Conservation (phyloP, 805 yeast species). For the Candida bentonensis region DNA sequence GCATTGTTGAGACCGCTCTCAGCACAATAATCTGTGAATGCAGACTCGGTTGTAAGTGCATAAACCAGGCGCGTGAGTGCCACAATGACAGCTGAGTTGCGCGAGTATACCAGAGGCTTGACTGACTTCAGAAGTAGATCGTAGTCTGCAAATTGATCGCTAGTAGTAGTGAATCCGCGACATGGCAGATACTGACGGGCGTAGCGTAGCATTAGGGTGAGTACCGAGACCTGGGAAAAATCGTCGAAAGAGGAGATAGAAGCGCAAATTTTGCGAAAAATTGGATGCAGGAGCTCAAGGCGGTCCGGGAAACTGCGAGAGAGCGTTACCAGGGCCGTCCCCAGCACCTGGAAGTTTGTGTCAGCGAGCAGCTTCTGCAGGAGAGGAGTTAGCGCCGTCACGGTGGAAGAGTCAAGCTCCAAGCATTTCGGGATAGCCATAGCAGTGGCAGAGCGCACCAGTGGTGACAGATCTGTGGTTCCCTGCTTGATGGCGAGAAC, state of each 20-base stretch:
- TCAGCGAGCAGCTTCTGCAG: slow-evolving; percentile 51
- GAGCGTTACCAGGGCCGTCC: slow-evolving; percentile 49
- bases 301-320: slow-evolving; percentile 39
- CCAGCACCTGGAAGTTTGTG: slow-evolving; percentile 49
- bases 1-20: slow-evolving; percentile 28
- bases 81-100: slow-evolving; percentile 46
- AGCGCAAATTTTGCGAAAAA: slow-evolving; percentile 45
- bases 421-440: slow-evolving; percentile 52
- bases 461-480: slow-evolving; percentile 54
- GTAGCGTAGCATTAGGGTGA: slow-evolving; percentile 57
- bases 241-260: slow-evolving; percentile 43
- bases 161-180: slow-evolving; percentile 28
- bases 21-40: slow-evolving; percentile 35
- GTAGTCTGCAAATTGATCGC: slow-evolving; percentile 35
- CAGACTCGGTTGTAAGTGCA: slow-evolving; percentile 43
- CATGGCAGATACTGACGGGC: slow-evolving; percentile 43
- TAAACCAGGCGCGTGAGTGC: slow-evolving; percentile 43
- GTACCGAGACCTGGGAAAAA: slow-evolving; percentile 48
- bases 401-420: slow-evolving; percentile 29
- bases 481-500: slow-evolving; percentile 58
- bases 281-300: slow-evolving; percentile 57
- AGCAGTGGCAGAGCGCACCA: slow-evolving; percentile 70
- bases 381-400: slow-evolving; percentile 35
- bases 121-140: slow-evolving; percentile 37
- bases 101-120: slow-evolving; percentile 32